Conservation (phyloP, 2,329 filamentous ascomycete genomes). For the Phaeosphaeriaceae sp. region DNA sequence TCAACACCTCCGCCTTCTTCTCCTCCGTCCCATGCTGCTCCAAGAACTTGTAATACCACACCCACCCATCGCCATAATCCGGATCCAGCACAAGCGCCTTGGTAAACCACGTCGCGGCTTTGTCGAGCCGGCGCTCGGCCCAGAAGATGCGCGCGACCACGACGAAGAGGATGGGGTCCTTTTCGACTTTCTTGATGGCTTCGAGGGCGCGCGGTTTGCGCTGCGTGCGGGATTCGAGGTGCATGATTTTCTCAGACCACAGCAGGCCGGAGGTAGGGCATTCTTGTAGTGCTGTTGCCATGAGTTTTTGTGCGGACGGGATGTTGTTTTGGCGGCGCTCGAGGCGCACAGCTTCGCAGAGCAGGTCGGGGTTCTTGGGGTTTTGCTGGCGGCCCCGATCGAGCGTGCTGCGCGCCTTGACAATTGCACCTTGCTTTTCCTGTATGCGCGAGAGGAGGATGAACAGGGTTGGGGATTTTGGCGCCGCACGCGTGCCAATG, state of each 20-base stretch:
- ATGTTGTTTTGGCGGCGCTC: constrained; percentile 87
- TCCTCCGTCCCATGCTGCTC: constrained; percentile 92
- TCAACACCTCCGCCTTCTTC: constrained; percentile 84
- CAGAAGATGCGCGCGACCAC: constrained; percentile 96
- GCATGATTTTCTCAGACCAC: constrained; percentile 95
- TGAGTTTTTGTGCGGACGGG: constrained; percentile 84
- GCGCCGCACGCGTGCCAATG: constrained; percentile 85
- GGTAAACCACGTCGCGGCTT: constrained; percentile 96
- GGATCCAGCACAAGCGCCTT: constrained; percentile 89
- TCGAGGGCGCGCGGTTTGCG: constrained; percentile 90
- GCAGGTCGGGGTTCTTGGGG: constrained; percentile 82
- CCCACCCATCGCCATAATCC: constrained; percentile 92
- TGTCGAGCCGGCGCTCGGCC: constrained; percentile 89
- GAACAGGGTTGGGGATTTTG: constrained; percentile 86
- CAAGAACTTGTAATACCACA: constrained; percentile 96
- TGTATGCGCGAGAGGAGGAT: constrained; percentile 87
- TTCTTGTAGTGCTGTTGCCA: constrained; percentile 92
- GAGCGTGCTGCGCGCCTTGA: constrained; percentile 93
- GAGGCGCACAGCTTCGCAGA: constrained; percentile 92
- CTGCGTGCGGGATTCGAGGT: constrained; percentile 89
- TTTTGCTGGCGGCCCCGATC: constrained; percentile 89
- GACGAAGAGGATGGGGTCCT: constrained; percentile 86
- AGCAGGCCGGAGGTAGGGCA: constrained; percentile 86
- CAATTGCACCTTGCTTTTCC: constrained; percentile 79
- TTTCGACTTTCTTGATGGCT: constrained; percentile 96